Conservation (phyloP, 2,329 filamentous ascomycete genomes). For the Aspergillus fructus region DNA sequence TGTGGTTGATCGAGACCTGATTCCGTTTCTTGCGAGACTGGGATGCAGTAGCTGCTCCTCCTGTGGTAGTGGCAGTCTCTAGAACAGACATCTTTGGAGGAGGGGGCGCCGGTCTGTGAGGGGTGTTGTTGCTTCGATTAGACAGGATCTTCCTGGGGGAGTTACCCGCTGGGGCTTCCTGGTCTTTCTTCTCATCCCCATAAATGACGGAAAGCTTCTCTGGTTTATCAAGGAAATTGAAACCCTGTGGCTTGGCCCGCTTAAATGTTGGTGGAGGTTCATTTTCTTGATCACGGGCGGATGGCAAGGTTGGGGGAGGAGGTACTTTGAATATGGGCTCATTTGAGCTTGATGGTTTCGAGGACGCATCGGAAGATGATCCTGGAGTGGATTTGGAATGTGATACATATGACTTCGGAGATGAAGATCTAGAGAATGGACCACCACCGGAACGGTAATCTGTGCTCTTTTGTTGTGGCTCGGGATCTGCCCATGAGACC, state of each 20-base stretch:
- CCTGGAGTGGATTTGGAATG: slow-evolving; percentile 42
- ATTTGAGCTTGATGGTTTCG: slow-evolving; percentile 41
- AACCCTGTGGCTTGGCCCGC: slow-evolving; percentile 56
- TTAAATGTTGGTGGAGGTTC: slow-evolving; percentile 70
- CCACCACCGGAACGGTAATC: slow-evolving; percentile 27
- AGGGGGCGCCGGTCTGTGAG: slow-evolving; percentile 73
- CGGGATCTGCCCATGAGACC: slow-evolving; percentile 38
- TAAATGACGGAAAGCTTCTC: slow-evolving; percentile 55
- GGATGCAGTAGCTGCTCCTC: slow-evolving; percentile 73
- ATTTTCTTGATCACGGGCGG: slow-evolving; percentile 80
- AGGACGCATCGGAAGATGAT: slow-evolving; percentile 41
- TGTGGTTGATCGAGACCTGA: slow-evolving; percentile 84
- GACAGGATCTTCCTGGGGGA: slow-evolving; percentile 51
- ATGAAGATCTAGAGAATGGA: slow-evolving; percentile 34
- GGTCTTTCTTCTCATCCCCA: slow-evolving; percentile 44
- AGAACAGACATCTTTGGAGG: slow-evolving; percentile 95
- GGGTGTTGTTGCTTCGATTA: slow-evolving; percentile 65
- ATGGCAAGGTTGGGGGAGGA: slow-evolving; percentile 58
- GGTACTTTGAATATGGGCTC: slow-evolving; percentile 60
- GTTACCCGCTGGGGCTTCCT: slow-evolving; percentile 45
- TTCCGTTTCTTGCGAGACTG: slow-evolving; percentile 75
- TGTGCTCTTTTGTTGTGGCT: slow-evolving; percentile 24
- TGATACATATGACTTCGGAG: slow-evolving; percentile 36
- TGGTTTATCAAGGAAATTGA: slow-evolving; percentile 57
- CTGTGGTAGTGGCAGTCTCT: slow-evolving; percentile 83